These are phyloP conservation scores for Coniochaeta sp. DNA, from an alignment of 2,329 filamentous ascomycete species.

Conservation along the genomic window DNA sequence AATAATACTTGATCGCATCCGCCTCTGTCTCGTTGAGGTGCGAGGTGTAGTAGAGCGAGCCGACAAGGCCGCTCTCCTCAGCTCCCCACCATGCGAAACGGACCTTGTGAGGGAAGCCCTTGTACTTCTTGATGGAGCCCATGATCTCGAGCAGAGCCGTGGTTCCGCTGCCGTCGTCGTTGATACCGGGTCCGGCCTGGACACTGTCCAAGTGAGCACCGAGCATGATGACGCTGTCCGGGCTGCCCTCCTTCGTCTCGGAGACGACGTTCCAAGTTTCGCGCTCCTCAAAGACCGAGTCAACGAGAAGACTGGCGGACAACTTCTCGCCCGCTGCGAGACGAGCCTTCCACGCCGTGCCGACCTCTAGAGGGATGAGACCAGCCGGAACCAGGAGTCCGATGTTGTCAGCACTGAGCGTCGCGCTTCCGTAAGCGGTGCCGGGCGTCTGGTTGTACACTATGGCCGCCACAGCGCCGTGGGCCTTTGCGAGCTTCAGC, in stretches of 20 bases:
- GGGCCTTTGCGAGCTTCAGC: conserved; percentile 32
- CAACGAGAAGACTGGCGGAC: conserved; percentile 24
- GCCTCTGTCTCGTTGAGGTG: conserved; percentile 23
- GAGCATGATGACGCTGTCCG: conserved; percentile 32
- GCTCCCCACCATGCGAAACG: conserved; percentile 39
- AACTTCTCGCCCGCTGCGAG: conserved; percentile 24
- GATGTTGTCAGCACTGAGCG: conserved; percentile 31
- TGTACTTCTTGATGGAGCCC: conserved; percentile 18
- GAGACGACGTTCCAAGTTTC: conserved; percentile 37
- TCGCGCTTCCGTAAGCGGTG: conserved; percentile 31
- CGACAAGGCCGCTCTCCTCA: conserved; percentile 33
- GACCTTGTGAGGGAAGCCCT: conserved; percentile 29
- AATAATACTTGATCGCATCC: conserved; percentile 27
- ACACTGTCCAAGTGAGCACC: conserved; percentile 38
- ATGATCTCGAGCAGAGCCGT: conserved; percentile 31
- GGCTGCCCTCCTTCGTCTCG: conserved; percentile 36
- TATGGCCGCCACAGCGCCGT: conserved; percentile 38
- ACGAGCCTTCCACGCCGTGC: conserved; percentile 18
- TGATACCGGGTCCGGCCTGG: conserved; percentile 35
- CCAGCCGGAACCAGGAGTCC: conserved; percentile 16
- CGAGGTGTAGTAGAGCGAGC: conserved; percentile 29
- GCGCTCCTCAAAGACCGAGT: conserved; percentile 29
- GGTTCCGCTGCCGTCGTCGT: conserved; percentile 37
- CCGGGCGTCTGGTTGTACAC: conserved; percentile 55
- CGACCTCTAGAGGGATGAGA: conserved; percentile 19